A percentile compares a stretch with the other conserved stretches of the same genome.
These are phyloP conservation scores for Alternaria consortialis DNA, from an alignment of 2,329 filamentous ascomycete species.

Conservation along the genomic window DNA sequence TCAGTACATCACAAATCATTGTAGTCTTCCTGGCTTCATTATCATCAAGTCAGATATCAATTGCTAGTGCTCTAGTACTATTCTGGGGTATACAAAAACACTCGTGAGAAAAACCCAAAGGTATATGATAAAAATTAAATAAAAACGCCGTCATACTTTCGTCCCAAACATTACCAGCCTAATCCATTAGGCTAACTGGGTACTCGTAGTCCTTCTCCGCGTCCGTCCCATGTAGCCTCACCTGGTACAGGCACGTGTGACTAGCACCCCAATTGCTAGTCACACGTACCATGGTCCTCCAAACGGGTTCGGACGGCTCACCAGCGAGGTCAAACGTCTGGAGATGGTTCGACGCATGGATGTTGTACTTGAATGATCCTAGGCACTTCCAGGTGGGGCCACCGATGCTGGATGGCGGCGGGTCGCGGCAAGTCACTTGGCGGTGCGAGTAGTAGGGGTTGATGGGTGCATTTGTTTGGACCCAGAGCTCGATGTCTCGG, in stretches of 20 bases:
- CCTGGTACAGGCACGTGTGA: slow-evolving; percentile 58
- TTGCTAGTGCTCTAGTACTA: slow-evolving; percentile 16
- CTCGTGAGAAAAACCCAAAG: slow-evolving; percentile 6
- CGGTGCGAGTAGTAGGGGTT: slow-evolving; percentile 31
- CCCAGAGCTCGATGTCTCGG: slow-evolving; percentile 57
- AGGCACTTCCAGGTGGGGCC: slow-evolving; percentile 51
- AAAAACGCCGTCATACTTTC: slow-evolving; percentile 15
- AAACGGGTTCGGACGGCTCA: slow-evolving; percentile 38
- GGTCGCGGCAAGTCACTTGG: slow-evolving; percentile 20
- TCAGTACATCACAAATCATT: background rate
- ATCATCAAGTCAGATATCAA: slow-evolving; percentile 11
- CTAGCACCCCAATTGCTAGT: slow-evolving; percentile 55
- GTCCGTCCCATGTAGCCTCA: slow-evolving; percentile 54
- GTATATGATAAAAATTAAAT: slow-evolving; percentile 5
- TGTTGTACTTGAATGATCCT: slow-evolving; percentile 53
- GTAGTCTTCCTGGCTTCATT: background rate
- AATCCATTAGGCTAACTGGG: slow-evolving; percentile 29
- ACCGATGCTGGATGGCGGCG: slow-evolving; percentile 14
- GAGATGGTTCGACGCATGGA: slow-evolving; percentile 52
- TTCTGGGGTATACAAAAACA: slow-evolving; percentile 18
- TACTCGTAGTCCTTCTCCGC: slow-evolving; percentile 30
- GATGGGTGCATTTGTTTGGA: slow-evolving; percentile 41
- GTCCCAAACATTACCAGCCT: slow-evolving; percentile 10
- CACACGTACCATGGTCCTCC: slow-evolving; percentile 52
- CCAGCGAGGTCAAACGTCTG: slow-evolving; percentile 53